A percentile compares a stretch with the other conserved stretches of the same genome.
Conservation (phyloP, 139 green algal species). For the Gonium pectorale region DNA sequence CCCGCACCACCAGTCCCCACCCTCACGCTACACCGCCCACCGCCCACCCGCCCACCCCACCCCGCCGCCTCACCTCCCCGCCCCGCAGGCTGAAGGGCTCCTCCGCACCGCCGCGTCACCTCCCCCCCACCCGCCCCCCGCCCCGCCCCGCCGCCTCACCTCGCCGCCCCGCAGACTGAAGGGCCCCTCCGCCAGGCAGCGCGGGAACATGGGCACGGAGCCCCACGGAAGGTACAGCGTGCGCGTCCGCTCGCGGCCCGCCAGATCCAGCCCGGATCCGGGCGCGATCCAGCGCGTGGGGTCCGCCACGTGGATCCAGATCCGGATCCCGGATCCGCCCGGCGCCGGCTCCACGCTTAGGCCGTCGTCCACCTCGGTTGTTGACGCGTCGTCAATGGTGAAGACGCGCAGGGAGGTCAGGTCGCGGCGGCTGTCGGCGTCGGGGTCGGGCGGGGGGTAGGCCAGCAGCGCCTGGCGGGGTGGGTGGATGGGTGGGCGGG, state of each 20-base stretch:
- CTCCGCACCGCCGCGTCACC: slow-evolving; percentile 77
- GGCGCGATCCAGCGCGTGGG: slow-evolving; percentile 76
- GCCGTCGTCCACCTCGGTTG: slow-evolving; percentile 86
- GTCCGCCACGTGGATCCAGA: slow-evolving; percentile 96
- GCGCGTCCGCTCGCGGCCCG: slow-evolving; percentile 68
- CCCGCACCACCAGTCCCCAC: too few relatives aligned
- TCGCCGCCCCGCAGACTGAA: slow-evolving; percentile 78
- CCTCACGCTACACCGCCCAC: too few relatives aligned
- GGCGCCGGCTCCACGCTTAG: slow-evolving; percentile 70
- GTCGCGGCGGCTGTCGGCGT: slow-evolving; percentile 67
- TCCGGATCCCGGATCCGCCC: slow-evolving; percentile 52
- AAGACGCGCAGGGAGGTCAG: slow-evolving; percentile 71
- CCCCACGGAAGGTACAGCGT: slow-evolving; percentile 88
- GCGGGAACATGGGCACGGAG: slow-evolving; percentile 88
- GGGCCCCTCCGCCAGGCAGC: slow-evolving; percentile 73
- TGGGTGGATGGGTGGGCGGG: background rate
- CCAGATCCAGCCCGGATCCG: slow-evolving; percentile 67
- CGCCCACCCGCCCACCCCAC: background rate
- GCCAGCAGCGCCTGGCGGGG: slow-evolving; percentile 60
- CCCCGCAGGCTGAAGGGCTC: slow-evolving; percentile 83
- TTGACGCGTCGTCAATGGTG: slow-evolving; percentile 86
- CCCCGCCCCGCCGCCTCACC: background rate
- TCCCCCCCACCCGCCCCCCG: too few relatives aligned
- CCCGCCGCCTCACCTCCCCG: slow-evolving; percentile 12
- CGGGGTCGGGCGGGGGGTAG: slow-evolving; percentile 64